phyloP scores from a whole-genome alignment of 1,284 basidiomycete genomes.

The Rhodotorula sp. region DNA sequence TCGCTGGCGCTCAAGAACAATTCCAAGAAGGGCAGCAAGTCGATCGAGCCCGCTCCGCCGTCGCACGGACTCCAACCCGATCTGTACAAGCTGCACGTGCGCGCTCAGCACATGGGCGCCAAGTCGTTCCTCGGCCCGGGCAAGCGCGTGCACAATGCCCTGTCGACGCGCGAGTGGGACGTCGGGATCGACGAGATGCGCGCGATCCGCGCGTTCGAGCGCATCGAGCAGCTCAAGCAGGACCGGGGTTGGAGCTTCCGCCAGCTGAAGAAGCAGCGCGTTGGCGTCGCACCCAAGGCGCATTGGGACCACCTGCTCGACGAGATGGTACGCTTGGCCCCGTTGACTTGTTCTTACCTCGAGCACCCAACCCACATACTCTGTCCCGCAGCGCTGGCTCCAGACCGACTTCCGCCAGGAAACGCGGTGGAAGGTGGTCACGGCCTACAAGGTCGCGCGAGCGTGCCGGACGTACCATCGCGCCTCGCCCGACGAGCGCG shows the following conservation, averaged over 20 bases:
- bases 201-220: conserved; percentile 68
- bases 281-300: conserved; percentile 75
- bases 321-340: conserved; percentile 72
- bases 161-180: conserved; percentile 46
- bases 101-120: conserved; percentile 41
- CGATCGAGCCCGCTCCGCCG: conserved; percentile 13
- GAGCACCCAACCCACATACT: not conserved
- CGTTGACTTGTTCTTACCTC: not conserved
- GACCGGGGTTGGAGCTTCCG: conserved; percentile 86
- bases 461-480: conserved; percentile 86
- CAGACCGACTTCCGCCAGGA: conserved; percentile 93
- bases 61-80: conserved; percentile 30
- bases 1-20: conserved; percentile 25
- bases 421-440: conserved; percentile 82
- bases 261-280: conserved; percentile 91
- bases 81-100: conserved; percentile 44
- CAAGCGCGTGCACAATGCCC: conserved; percentile 43
- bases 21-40: conserved; percentile 41
- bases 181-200: conserved; percentile 42
- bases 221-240: conserved; percentile 80
- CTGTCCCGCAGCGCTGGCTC: conserved; percentile 79
- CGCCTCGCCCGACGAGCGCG: conserved; percentile 66
- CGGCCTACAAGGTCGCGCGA: conserved; percentile 81
- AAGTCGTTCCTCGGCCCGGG: conserved; percentile 42
- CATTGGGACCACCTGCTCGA: conserved; percentile 97